Conservation (phyloP, 441 rosid species). For the Eruca vesicaria region DNA sequence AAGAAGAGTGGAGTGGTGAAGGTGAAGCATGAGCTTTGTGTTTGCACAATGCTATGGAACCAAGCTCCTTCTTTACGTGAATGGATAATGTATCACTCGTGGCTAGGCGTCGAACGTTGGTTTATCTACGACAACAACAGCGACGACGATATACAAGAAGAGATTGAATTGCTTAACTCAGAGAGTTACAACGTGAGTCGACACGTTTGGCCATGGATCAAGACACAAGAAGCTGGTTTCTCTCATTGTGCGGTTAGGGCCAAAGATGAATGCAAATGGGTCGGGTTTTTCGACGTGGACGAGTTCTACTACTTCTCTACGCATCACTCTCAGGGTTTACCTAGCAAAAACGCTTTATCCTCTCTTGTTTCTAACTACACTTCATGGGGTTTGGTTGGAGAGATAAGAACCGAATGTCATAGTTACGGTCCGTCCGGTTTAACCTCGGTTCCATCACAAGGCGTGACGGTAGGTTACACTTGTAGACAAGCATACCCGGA, state of each 20-base stretch:
- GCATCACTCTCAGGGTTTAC: constrained; percentile 41
- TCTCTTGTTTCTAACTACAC: constrained; percentile 68
- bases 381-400: constrained; percentile 49
- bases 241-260: constrained; percentile 89
- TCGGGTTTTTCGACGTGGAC: constrained; percentile 91
- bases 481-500: constrained; percentile 86
- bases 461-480: constrained; percentile 84
- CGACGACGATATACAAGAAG: constrained; percentile 63
- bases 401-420: constrained; percentile 85
- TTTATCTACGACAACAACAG: constrained; percentile 93
- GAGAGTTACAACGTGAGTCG: constrained; percentile 68
- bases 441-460: constrained; percentile 63
- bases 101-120: constrained; percentile 96
- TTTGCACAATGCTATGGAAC: constrained; percentile 94
- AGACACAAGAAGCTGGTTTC: constrained; percentile 98
- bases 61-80: constrained; percentile 77
- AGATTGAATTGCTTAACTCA: constrained; percentile 51
- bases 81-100: constrained; percentile 88
- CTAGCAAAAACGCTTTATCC: constrained; percentile 56
- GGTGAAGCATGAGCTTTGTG: constrained; percentile 68
- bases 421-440: constrained; percentile 92
- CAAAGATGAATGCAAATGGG: constrained; percentile 76
- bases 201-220: constrained; percentile 96
- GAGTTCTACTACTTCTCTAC: constrained; percentile 85
- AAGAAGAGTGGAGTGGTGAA: constrained; percentile 19